phyloP scores from a whole-genome alignment of 176 grass and related monocot species.

The Aegilops tauschii region DNA sequence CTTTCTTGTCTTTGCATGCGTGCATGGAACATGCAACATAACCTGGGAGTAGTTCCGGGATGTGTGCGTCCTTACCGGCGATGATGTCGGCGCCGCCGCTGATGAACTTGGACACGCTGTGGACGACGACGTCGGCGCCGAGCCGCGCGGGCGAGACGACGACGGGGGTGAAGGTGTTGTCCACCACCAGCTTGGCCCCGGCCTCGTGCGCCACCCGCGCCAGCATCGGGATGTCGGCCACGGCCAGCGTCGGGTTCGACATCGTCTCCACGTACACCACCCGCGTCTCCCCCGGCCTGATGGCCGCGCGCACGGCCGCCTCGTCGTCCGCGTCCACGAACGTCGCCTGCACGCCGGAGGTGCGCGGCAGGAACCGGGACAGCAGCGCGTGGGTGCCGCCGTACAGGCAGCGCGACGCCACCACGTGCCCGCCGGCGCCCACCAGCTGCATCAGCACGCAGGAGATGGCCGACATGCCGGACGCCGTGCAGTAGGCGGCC shows the following conservation, averaged over 20 bases:
- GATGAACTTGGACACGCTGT: slow-evolving; percentile 99
- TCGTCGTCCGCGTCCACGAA: slow-evolving; percentile 86
- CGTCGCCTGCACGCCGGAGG: slow-evolving; percentile 55
- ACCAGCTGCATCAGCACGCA: slow-evolving; percentile 78
- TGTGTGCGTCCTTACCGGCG: slow-evolving; percentile 55
- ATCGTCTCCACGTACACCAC: slow-evolving; percentile 91
- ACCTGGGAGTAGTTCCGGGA: neutral
- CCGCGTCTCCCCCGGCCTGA: slow-evolving; percentile 51
- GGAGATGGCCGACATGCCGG: slow-evolving; percentile 91
- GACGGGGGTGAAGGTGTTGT: slow-evolving; percentile 96
- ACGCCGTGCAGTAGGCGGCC: slow-evolving; percentile 93
- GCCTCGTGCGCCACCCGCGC: slow-evolving; percentile 73
- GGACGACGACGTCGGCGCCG: slow-evolving; percentile 89
- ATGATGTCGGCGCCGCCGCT: slow-evolving; percentile 96
- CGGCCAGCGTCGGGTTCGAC: slow-evolving; percentile 86
- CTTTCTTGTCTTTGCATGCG: neutral
- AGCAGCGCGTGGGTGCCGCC: slow-evolving; percentile 95
- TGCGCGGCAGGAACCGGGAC: slow-evolving; percentile 62
- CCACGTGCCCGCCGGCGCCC: slow-evolving; percentile 79
- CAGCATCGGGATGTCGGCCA: slow-evolving; percentile 78
- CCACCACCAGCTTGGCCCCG: slow-evolving; percentile 78
- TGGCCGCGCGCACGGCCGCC: slow-evolving; percentile 61
- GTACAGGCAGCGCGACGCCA: slow-evolving; percentile 89
- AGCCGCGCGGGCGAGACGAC: slow-evolving; percentile 72
- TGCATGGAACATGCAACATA: neutral